Conservation (phyloP, 345 rosid species). For the Garcia nutans region DNA sequence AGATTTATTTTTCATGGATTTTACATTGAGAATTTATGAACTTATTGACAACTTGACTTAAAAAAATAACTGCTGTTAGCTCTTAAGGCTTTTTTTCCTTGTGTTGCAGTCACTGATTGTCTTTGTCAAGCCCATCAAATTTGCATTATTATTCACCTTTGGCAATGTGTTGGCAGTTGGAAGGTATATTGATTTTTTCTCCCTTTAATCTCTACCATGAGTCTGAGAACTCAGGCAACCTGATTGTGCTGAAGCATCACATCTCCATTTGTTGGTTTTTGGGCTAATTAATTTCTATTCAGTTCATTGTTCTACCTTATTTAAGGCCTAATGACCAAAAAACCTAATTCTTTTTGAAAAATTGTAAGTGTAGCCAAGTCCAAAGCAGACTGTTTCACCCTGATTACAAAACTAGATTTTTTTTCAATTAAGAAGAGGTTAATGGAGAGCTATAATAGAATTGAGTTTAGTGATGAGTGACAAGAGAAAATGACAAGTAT, state of each 20-base stretch:
- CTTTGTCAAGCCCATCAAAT: constrained; percentile 73
- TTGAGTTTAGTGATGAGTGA: too few relatives aligned
- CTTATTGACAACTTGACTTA: background rate
- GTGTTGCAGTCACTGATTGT: constrained; percentile 76
- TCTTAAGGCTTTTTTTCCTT: constrained; percentile 9
- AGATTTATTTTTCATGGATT: background rate
- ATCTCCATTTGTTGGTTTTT: background rate
- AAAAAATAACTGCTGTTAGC: constrained; percentile 1
- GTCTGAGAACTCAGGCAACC: background rate
- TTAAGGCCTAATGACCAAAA: too few relatives aligned
- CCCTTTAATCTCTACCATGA: background rate
- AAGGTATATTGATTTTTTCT: constrained; percentile 45
- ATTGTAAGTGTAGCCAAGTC: too few relatives aligned
- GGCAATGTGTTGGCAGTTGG: constrained; percentile 91
- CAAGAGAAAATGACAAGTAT: too few relatives aligned
- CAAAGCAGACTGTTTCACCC: too few relatives aligned
- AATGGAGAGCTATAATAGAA: too few relatives aligned
- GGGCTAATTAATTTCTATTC: background rate
- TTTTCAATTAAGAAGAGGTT: too few relatives aligned
- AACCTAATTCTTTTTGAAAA: too few relatives aligned
- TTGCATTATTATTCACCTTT: constrained; percentile 82
- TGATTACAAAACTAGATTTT: too few relatives aligned
- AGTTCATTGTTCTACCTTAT: too few relatives aligned
- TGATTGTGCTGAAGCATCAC: background rate
- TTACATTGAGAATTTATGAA: background rate